Evolutionary conservation across 495 filamentous ascomycete genomes (phyloP).

Genomic region (Neurospora tetrasperma): DNA sequence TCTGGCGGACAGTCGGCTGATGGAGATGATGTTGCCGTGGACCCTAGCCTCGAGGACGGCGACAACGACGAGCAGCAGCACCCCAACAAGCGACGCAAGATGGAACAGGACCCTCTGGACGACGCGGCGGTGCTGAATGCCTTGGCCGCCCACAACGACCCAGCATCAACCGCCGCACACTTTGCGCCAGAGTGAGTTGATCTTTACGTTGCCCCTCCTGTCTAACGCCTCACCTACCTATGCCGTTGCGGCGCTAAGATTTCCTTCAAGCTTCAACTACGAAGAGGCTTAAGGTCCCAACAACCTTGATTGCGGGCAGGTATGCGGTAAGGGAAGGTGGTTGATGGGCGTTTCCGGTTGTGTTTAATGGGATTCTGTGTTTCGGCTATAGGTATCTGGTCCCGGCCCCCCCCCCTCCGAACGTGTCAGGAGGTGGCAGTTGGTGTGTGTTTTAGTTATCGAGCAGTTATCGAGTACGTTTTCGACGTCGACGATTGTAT

Average conservation of each 20-base stretch:
- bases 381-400: neutral
- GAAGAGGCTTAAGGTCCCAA: conserved; percentile 20
- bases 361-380: neutral
- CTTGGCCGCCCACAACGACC: conserved; percentile 28
- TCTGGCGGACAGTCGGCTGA: conserved; percentile 4
- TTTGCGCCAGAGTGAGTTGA: conserved; percentile 30
- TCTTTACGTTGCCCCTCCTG: neutral
- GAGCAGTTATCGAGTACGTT: neutral
- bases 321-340: neutral
- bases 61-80: conserved; percentile 16
- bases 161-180: conserved; percentile 17
- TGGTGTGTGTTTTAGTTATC: neutral
- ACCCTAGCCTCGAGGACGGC: conserved; percentile 20
- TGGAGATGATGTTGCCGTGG: conserved; percentile 19
- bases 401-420: neutral
- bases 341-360: neutral
- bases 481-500: neutral
- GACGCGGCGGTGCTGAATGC: conserved; percentile 33
- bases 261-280: conserved; percentile 16
- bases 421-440: neutral
- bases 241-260: conserved; percentile 1
- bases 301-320: neutral
- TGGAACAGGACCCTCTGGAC: conserved; percentile 13
- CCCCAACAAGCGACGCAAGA: neutral
- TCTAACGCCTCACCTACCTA: neutral